Base-by-base conservation (phyloP, 202 grass and related monocot genomes). In the Zoysia matrella region DNA sequence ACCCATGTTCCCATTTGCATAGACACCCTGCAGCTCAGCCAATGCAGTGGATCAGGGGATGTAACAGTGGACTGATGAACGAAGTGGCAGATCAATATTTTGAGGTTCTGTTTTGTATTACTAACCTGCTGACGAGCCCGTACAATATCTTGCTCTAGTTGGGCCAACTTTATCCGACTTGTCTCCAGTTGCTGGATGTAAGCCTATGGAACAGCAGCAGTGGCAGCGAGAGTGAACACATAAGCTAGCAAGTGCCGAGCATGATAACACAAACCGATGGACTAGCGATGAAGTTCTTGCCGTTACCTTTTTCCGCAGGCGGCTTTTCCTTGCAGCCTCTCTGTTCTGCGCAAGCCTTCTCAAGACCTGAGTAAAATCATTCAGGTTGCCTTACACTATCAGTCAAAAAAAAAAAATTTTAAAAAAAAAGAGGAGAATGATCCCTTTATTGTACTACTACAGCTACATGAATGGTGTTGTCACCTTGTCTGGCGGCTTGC, bases 281-380 rank as follows among this genome's bases (percentile, higher is more conserved):
- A 53, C 3, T 57, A 7, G 2, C 63, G 45, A 41, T 64, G 62
- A 62, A 36, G 78, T 63, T 69, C 9, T 71, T 36, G 30, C 30
- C 30, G 30, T 36, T 74, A 93, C 95, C 92, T 98, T 98, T 16
- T 98, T 98, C 40, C 92, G 55, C 11, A 98, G 76, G 9, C 95
- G 90, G 13, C 95, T 98, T 56, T 98, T 98, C 73, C 95, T 70
- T 82, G 95, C 95, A 55, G 95, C 95, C 48, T 98, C 90, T 88
- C 95, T 92, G 88, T 98, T 98, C 88, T 98, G 95, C 13, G 95
- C 95, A 55, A 93, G 92, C 61, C 95, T 92, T 88, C 92, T 88
- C 52, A 69, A 6, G 11, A 88, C 86, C 95, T 98, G 83, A 74
- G 30, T 36, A 83, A 86, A 86, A 79, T 41, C 52, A 52, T 64